Conservation (phyloP, 805 yeast genomes). For the Nakazawaea peltata region DNA sequence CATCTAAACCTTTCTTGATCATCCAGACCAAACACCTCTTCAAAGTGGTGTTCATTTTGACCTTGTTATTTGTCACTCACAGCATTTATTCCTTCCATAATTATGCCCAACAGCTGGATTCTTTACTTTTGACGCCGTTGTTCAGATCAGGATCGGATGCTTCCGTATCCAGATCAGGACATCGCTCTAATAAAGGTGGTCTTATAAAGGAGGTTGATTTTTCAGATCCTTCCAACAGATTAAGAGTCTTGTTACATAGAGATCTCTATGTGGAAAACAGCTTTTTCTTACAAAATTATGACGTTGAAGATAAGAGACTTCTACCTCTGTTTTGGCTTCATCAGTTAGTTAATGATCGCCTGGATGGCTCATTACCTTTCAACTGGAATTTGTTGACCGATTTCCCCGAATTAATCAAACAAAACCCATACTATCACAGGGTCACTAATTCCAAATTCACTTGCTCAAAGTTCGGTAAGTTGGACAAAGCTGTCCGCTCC, state of each 20-base stretch:
- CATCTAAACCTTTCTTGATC: no score
- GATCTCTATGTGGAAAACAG: conserved; percentile 2
- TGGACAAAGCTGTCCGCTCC: conserved; percentile 1
- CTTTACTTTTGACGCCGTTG: not conserved
- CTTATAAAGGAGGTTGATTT: not conserved
- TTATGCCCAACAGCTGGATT: not conserved
- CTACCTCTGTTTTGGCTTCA: conserved; percentile 9
- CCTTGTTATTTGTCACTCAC: no score
- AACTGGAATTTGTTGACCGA: conserved; percentile 10
- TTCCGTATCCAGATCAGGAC: no score
- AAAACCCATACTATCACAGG: not conserved
- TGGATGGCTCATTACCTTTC: conserved; percentile 6
- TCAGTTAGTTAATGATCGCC: not conserved
- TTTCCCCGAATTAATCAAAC: not conserved
- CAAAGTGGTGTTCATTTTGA: no score
- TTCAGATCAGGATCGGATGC: no score
- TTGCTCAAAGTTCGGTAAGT: conserved; percentile 1
- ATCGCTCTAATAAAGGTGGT: no score
- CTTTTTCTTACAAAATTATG: not conserved
- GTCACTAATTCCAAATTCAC: not conserved
- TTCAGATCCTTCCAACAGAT: not conserved
- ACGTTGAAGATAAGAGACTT: conserved; percentile 3
- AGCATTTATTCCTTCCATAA: no score
- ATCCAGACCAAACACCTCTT: no score
- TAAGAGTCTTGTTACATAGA: not conserved